Base-by-base conservation (phyloP, 2,329 filamentous ascomycete species). In the Juglanconis juglandina region DNA sequence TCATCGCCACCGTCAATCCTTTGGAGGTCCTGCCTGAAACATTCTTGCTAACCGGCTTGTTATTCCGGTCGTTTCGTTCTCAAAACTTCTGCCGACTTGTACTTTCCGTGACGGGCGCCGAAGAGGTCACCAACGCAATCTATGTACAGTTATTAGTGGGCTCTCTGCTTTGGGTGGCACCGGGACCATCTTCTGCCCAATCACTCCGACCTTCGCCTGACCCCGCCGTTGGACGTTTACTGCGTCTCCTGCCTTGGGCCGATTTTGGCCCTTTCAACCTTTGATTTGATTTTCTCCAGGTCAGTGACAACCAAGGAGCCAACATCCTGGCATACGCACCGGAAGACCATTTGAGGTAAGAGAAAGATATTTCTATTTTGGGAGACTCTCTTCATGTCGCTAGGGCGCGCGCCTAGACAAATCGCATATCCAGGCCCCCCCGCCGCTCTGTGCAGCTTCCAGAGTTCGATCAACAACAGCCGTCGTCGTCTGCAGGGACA, bases 171-270 rank as follows among this genome's bases (percentile, higher is more conserved):
- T 51, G 60, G 61, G 58, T 58, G 53, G 46, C 61, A 63, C 61
- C 60, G 54, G 58, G 54, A 56, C 56, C 52, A 58, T 58, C 61
- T 32, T 58, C 61, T 59, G 47, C 61, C 61, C 61, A 63, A 63
- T 63, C 61, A 63, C 60, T 60, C 59, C 58, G 41, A 50, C 47
- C 58, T 63, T 52, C 57, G 55, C 50, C 47, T 58, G 58, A 63
- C 61, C 61, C 61, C 61, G 61, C 61, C 58, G 58, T 63, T 63
- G 51, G 53, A 48, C 61, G 56, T 63, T 44, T 46, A 58, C 51
- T 61, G 61, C 51, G 49, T 61, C 53, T 54, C 52, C 54, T 58
- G 34, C 32, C 39, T 32, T 58, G 44, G 49, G 30, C n/a, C 24
- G 17, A 17, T 46, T 47, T 30, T 49, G 49, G 37, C 51, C 41